Conservation (phyloP, 257 asterid species). For the Linderniella brevidens region DNA sequence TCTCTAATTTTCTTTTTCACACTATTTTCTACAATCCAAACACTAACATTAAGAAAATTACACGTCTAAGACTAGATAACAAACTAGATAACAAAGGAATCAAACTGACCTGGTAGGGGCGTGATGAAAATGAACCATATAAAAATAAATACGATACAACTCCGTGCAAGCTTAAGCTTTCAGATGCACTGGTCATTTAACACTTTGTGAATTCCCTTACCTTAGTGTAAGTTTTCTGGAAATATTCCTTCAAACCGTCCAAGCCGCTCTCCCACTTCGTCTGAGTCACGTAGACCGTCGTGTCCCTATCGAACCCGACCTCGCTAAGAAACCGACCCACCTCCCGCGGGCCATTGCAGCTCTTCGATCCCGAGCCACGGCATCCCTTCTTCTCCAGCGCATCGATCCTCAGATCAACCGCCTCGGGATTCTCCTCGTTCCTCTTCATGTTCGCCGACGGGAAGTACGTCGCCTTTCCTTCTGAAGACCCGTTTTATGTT, state of each 20-base stretch:
- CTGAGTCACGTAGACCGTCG: constrained; percentile 66
- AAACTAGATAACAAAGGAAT: too few relatives aligned
- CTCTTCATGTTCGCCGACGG: constrained; percentile 90
- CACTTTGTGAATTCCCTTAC: constrained; percentile 23
- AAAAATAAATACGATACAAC: too few relatives aligned
- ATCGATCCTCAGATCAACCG: constrained; percentile 77
- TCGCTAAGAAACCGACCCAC: constrained; percentile 54
- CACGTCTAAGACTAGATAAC: too few relatives aligned
- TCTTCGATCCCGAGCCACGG: constrained; percentile 44
- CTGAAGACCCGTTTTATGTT: constrained; percentile 56
- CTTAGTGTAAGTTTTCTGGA: constrained; percentile 76
- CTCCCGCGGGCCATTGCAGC: constrained; percentile 67
- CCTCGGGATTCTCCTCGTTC: constrained; percentile 36
- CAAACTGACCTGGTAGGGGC: too few relatives aligned
- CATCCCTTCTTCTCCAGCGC: constrained; percentile 70
- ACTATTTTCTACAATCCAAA: too few relatives aligned
- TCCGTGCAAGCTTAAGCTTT: too few relatives aligned
- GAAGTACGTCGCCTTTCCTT: constrained; percentile 65
- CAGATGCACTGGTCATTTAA: too few relatives aligned
- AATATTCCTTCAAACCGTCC: constrained; percentile 50
- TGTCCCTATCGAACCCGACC: constrained; percentile 61
- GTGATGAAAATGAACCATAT: too few relatives aligned
- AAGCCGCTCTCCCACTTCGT: constrained; percentile 79
- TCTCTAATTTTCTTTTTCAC: too few relatives aligned
- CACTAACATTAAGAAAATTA: too few relatives aligned